Base-by-base conservation (phyloP, 345 rosid species). In the Litchi chinensis region DNA sequence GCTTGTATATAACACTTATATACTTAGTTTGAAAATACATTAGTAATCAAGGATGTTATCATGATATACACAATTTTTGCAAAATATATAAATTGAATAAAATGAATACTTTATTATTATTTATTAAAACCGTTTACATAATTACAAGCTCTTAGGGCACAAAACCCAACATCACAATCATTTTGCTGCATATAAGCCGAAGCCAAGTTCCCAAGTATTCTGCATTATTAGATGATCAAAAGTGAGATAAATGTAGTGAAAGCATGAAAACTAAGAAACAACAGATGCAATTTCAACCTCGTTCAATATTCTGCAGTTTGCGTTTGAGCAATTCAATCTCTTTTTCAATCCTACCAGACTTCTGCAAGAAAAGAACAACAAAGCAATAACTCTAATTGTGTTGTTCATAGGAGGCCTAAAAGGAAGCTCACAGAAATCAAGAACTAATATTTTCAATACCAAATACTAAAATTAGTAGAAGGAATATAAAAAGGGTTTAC, bases 161-260 rank as follows among this genome's bases (percentile, higher is more conserved):
- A n/a, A n/a, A n/a, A n/a, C n/a, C n/a, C n/a, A n/a, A n/a, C n/a
- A n/a, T n/a, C n/a, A 43, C 86, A 93, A 81, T 94, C 87, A 77
- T 86, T 89, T 39, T 87, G 78, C 88, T 88, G 95, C 80, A 94
- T 77, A 73, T 89, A 90, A 79, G 95, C 97, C 98, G 95, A 94
- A 7, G 96, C 98, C 82, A 94, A 75, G 81, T 94, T 94, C 59
- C 98, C 98, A 5, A 91, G 73, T 71, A 94, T 81, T 88, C 98
- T 91, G 78, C 62, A 79, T 26, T 62, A 76, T 56, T 79, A 46
- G 48, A 65, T 62, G 19, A 19, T 26, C 50, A 70, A 11, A 52
- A 10, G 32, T 78, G 4, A 79, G 77, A 24, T 65, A 64, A 68
- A 40, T 26, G 48, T 11, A 1, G 46, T 70, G 28, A 26, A 26